Conservation (phyloP, 805 yeast species). For the Wickerhamiella musiphila region DNA sequence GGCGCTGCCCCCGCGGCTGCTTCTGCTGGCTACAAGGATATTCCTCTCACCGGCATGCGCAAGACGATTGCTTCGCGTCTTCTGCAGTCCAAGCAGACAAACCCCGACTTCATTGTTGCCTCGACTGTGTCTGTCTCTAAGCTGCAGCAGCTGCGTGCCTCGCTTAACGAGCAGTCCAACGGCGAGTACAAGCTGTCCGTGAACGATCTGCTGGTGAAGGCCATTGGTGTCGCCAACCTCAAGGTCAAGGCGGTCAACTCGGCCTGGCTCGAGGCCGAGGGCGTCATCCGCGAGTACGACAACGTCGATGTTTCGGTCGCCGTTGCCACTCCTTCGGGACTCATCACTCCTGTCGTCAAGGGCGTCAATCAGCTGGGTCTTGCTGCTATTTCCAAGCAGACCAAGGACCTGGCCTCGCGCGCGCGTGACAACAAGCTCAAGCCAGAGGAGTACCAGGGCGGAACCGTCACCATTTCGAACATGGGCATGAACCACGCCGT, state of each 20-base stretch:
- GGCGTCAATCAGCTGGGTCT: conserved; percentile 81
- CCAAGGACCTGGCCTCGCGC: conserved; percentile 87
- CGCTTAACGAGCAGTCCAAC: conserved; percentile 69
- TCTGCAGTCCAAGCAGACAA: conserved; percentile 62
- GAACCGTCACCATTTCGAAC: conserved; percentile 96
- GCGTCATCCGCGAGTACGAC: conserved; percentile 78
- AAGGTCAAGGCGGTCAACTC: conserved; percentile 91
- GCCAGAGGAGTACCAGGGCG: conserved; percentile 99
- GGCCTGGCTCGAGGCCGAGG: conserved; percentile 78
- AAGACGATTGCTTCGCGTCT: conserved; percentile 82
- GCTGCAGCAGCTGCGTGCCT: conserved; percentile 76
- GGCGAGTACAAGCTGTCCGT: conserved; percentile 84
- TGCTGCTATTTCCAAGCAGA: conserved; percentile 57
- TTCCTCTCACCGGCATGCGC: conserved; percentile 84
- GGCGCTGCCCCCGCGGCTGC: conserved; percentile 32
- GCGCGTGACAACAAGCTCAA: conserved; percentile 84
- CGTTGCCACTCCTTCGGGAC: conserved; percentile 94
- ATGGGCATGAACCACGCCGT: conserved; percentile 98
- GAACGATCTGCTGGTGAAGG: conserved; percentile 88
- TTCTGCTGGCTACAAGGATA: conserved; percentile 52
- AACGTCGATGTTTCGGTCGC: conserved; percentile 96
- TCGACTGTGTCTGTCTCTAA: conserved; percentile 76
- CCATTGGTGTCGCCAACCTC: conserved; percentile 74
- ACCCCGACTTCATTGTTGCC: conserved; percentile 87
- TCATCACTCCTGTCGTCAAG: conserved; percentile 89